Conservation (phyloP, 2,329 filamentous ascomycete genomes). For the Fonsecaea monophora region DNA sequence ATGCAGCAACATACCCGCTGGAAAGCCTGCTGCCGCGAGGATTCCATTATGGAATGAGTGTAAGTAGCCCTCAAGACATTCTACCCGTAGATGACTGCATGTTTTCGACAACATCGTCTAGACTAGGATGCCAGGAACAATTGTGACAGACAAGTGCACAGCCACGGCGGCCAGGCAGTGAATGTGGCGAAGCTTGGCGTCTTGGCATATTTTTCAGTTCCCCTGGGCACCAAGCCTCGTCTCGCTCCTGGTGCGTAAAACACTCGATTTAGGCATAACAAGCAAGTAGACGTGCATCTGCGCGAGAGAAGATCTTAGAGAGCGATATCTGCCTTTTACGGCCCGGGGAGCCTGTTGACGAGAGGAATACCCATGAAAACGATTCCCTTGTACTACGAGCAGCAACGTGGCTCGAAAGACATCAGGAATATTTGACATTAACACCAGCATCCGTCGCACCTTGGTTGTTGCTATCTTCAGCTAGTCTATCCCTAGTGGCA, state of each 20-base stretch:
- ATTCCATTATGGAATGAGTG: slow-evolving; percentile 43
- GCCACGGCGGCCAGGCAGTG: neutral
- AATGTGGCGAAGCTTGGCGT: neutral
- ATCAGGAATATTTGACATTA: neutral
- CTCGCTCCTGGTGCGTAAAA: no score
- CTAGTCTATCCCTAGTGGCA: neutral
- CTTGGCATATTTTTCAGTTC: neutral
- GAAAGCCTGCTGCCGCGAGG: slow-evolving; percentile 50
- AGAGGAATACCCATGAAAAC: neutral
- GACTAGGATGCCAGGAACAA: neutral
- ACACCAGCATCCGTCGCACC: neutral
- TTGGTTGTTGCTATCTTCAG: neutral
- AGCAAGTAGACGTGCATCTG: no score
- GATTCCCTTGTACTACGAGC: neutral
- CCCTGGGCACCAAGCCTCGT: no score
- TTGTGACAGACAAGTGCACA: neutral
- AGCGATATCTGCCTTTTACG: no score
- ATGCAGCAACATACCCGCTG: slow-evolving; percentile 45
- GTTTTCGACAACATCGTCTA: neutral
- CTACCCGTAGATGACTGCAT: no score
- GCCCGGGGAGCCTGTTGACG: neutral
- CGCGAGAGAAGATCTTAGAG: no score
- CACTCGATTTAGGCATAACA: no score
- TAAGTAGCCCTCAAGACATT: neutral
- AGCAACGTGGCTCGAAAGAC: neutral